phyloP scores from a whole-genome alignment of 495 filamentous ascomycete genomes.

The Venustampulla echinocandica region DNA sequence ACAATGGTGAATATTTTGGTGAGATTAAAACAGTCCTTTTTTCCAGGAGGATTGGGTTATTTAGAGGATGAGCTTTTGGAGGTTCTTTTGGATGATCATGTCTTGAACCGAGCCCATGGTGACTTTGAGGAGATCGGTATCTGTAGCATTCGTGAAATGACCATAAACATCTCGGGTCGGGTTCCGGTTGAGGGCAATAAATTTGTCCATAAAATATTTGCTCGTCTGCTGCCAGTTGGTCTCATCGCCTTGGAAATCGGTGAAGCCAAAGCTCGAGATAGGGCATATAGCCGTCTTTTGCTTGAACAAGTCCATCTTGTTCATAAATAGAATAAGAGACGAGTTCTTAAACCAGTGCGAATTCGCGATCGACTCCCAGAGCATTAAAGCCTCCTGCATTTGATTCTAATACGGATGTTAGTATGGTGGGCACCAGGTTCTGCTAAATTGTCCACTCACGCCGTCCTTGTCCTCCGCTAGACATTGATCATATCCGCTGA shows the following conservation, averaged over 20 bases:
- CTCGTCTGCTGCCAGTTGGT: slow-evolving; percentile 52
- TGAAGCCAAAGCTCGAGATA: slow-evolving; percentile 80
- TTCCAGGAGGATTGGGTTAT: too few relatives aligned
- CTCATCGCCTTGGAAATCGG: slow-evolving; percentile 67
- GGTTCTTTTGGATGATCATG: slow-evolving; percentile 98
- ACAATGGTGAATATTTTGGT: too few relatives aligned
- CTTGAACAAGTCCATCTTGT: slow-evolving; percentile 98
- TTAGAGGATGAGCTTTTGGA: slow-evolving; percentile 92
- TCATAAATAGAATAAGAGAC: slow-evolving; percentile 93
- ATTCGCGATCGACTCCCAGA: slow-evolving; percentile 96
- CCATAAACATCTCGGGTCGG: slow-evolving; percentile 85
- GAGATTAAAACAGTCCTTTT: too few relatives aligned
- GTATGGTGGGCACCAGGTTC: slow-evolving; percentile 35
- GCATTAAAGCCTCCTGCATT: slow-evolving; percentile 99
- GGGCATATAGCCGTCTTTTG: slow-evolving; percentile 74
- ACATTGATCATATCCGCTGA: slow-evolving; percentile 96
- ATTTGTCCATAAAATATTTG: slow-evolving; percentile 86
- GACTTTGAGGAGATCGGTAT: slow-evolving; percentile 91
- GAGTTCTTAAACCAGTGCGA: slow-evolving; percentile 96
- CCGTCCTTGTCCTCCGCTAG: slow-evolving; percentile 96
- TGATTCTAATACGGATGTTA: slow-evolving; percentile 59
- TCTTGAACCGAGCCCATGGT: slow-evolving; percentile 97
- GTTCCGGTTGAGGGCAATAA: slow-evolving; percentile 76
- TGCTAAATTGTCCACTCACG: too few relatives aligned
- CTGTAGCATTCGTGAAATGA: slow-evolving; percentile 89